Conservation (phyloP, 2,329 filamentous ascomycete genomes). For the Fragosphaeria purpurea region DNA sequence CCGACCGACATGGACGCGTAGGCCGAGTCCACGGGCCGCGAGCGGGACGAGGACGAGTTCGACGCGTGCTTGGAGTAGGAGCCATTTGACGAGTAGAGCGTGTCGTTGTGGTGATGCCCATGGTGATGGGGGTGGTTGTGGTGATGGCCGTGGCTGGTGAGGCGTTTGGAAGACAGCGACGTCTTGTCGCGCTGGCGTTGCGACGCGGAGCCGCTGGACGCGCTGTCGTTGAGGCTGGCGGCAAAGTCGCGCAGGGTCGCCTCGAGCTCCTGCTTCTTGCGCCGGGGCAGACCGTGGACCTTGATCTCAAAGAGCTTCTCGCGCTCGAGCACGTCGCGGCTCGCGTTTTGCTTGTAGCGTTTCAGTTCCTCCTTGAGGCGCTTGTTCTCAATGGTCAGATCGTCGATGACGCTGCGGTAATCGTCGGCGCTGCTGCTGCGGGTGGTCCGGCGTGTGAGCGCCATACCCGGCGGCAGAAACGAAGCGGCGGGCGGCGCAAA, state of each 20-base stretch:
- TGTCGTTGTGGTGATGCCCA: background rate
- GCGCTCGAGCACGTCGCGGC: slow-evolving; percentile 53
- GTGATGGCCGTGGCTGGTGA: slow-evolving; percentile 15
- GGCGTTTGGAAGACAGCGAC: slow-evolving; percentile 19
- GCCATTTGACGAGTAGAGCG: slow-evolving; percentile 29
- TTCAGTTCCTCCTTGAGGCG: slow-evolving; percentile 63
- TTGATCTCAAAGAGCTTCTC: slow-evolving; percentile 79
- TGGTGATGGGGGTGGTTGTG: slow-evolving; percentile 14
- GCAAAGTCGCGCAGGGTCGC: slow-evolving; percentile 62
- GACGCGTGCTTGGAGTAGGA: slow-evolving; percentile 42
- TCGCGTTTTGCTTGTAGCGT: slow-evolving; percentile 56
- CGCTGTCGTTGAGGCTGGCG: slow-evolving; percentile 41
- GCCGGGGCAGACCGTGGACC: slow-evolving; percentile 60
- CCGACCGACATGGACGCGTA: slow-evolving; percentile 58
- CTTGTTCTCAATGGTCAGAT: slow-evolving; percentile 76
- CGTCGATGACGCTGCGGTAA: slow-evolving; percentile 75
- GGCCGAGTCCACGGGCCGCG: slow-evolving; percentile 48
- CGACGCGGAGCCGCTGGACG: slow-evolving; percentile 29
- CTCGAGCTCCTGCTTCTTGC: slow-evolving; percentile 69
- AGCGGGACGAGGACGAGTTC: slow-evolving; percentile 40
- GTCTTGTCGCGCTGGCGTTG: slow-evolving; percentile 34
- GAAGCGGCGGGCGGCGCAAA: background rate
- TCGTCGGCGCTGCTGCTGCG: slow-evolving; percentile 60
- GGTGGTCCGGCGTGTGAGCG: slow-evolving; percentile 14
- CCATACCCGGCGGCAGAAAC: slow-evolving; percentile 5